phyloP scores from a whole-genome alignment of 257 asterid species.

The Nicotiana obtusifolia region DNA sequence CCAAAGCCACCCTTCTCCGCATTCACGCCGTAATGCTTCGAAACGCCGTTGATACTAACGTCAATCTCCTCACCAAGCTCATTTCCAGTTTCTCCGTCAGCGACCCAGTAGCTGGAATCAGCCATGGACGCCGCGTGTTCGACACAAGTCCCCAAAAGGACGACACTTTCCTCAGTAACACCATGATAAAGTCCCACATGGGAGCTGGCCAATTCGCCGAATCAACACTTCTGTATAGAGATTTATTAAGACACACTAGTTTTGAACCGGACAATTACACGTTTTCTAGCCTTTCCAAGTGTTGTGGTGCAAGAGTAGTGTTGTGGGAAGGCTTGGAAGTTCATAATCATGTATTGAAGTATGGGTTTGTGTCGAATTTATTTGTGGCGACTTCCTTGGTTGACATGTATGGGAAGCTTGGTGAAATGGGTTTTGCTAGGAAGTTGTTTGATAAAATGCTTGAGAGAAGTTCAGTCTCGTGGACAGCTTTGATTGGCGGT shows the following conservation, averaged over 20 bases:
- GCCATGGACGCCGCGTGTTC: constrained; percentile 66
- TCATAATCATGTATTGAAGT: constrained; percentile 58
- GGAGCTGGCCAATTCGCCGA: constrained; percentile 37
- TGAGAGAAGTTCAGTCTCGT: constrained; percentile 62
- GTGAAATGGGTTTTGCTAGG: constrained; percentile 49
- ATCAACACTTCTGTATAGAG: constrained; percentile 36
- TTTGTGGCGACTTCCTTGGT: constrained; percentile 75
- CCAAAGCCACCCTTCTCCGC: constrained; percentile 51
- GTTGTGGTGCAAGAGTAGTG: constrained; percentile 49
- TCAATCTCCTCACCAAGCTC: constrained; percentile 70
- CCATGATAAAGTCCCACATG: constrained; percentile 82
- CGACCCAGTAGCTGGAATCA: constrained; percentile 41
- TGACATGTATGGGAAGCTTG: constrained; percentile 86
- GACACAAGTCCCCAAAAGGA: constrained; percentile 38
- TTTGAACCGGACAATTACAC: constrained; percentile 77
- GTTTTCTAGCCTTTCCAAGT: constrained; percentile 68
- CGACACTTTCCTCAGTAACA: constrained; percentile 74
- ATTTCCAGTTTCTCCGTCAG: constrained; percentile 43
- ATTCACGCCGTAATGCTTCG: constrained; percentile 75
- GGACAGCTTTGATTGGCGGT: constrained; percentile 86
- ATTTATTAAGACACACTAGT: constrained; percentile 38
- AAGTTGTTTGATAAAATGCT: constrained; percentile 74
- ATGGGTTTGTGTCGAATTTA: constrained; percentile 54
- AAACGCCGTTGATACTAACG: constrained; percentile 49
- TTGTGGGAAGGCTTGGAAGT: constrained; percentile 57